phyloP scores from a whole-genome alignment of 495 filamentous ascomycete genomes.

The Hypoxylon fuscum region DNA sequence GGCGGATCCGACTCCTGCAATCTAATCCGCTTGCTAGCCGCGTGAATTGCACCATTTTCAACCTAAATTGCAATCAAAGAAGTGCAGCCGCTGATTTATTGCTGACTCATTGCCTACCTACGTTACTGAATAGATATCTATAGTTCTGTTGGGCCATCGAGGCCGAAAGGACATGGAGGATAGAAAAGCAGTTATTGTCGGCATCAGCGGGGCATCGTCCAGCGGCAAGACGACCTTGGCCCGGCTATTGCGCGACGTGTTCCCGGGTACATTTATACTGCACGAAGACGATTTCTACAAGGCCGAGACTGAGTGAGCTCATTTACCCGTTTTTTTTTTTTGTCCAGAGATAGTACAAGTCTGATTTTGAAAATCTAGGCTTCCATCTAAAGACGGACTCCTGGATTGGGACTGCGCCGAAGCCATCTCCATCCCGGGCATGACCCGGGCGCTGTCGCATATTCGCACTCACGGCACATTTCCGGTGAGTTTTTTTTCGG shows the following conservation, averaged over 20 bases:
- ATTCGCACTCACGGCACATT: conserved; percentile 71
- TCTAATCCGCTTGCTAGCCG: conserved; percentile 9
- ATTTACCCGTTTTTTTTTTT: no score
- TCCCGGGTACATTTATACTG: conserved; percentile 77
- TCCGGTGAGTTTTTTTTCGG: no score
- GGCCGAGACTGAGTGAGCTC: conserved; percentile 70
- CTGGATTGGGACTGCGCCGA: conserved; percentile 89
- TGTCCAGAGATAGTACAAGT: no score
- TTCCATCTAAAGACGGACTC: conserved; percentile 63
- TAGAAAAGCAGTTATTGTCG: conserved; percentile 67
- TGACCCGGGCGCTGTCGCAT: conserved; percentile 68
- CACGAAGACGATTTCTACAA: conserved; percentile 95
- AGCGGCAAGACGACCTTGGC: conserved; percentile 85
- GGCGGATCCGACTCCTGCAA: conserved; percentile 18
- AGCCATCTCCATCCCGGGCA: conserved; percentile 71
- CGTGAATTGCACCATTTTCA: conserved; percentile 17
- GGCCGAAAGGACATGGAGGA: conserved; percentile 38
- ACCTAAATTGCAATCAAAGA: not conserved
- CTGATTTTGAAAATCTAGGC: conserved; percentile 41
- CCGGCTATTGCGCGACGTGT: conserved; percentile 75
- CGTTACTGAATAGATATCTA: no score
- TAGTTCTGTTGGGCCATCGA: not conserved
- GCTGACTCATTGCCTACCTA: no score
- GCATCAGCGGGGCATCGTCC: conserved; percentile 78
- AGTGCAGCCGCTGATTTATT: not conserved